These are phyloP conservation scores for Coemansia sp. DNA, from an alignment of 192 early-diverging fungal species.

Conservation along the genomic window DNA sequence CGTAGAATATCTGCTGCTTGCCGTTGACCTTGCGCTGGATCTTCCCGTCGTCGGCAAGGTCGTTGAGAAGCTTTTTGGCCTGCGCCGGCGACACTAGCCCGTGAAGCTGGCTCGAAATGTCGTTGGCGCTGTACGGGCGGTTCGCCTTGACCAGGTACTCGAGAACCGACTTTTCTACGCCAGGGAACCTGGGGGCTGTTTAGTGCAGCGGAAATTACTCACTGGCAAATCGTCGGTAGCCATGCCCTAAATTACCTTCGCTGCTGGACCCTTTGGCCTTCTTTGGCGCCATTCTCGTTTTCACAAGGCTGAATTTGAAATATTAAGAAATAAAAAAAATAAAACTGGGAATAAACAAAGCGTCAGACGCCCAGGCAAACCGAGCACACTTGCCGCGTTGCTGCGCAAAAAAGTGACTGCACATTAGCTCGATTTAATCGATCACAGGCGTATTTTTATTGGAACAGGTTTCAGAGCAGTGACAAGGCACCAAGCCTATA, in stretches of 20 bases:
- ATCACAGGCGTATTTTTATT: too few species aligned
- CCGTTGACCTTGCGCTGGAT: slow-evolving; percentile 39
- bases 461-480: too few species aligned
- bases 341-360: not conserved
- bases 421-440: slow-evolving; percentile 8
- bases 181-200: not conserved
- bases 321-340: not conserved
- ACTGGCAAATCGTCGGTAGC: not conserved
- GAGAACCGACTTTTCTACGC: slow-evolving; percentile 29
- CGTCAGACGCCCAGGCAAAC: not conserved
- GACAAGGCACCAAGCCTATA: too few species aligned
- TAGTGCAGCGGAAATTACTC: not conserved
- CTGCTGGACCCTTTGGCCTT: slow-evolving; percentile 23
- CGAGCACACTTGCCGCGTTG: not conserved
- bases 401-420: slow-evolving; percentile 11
- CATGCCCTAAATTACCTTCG: slow-evolving; percentile 35
- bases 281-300: slow-evolving; percentile 45
- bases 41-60: slow-evolving; percentile 31
- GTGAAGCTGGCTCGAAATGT: slow-evolving; percentile 50
- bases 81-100: slow-evolving; percentile 34
- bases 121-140: slow-evolving; percentile 49
- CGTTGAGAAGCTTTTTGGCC: slow-evolving; percentile 45
- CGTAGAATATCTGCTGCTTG: slow-evolving; percentile 47
- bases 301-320: not conserved
- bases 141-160: slow-evolving; percentile 36